Evolutionary conservation across 2,329 filamentous ascomycete species (phyloP).

Genomic region (Polychaeton citri): DNA sequence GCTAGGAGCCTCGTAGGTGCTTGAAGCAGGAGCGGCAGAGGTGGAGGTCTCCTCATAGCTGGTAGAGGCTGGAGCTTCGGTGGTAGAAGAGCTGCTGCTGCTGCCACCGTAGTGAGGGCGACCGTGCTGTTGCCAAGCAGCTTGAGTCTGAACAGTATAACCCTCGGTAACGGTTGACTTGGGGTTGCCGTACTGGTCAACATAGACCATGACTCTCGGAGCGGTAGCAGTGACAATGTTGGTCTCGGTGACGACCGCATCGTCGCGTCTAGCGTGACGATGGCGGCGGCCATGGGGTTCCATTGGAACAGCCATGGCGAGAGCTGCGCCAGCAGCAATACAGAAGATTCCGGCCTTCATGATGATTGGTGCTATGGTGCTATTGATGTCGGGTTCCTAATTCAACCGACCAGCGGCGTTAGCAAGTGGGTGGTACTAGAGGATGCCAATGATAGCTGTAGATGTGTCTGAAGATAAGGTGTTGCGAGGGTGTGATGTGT

Average conservation of each 20-base stretch:
- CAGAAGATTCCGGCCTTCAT: constrained; percentile 1
- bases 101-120: neutral
- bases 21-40: constrained; percentile 6
- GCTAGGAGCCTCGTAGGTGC: constrained; percentile 1
- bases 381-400: neutral
- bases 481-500: too few species aligned
- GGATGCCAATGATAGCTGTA: too few species aligned
- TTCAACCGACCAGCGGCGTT: neutral
- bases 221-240: constrained; percentile 28
- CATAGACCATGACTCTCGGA: constrained; percentile 44
- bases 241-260: constrained; percentile 2
- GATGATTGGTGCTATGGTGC: neutral
- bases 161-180: constrained; percentile 21
- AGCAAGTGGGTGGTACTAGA: neutral
- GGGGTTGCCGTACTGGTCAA: constrained; percentile 43
- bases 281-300: neutral
- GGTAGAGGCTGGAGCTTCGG: constrained; percentile 6
- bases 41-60: constrained; percentile 4
- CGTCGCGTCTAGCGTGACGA: neutral
- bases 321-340: neutral
- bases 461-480: too few species aligned
- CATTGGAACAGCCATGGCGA: neutral
- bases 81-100: neutral
- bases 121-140: neutral
- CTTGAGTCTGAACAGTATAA: neutral